Base-by-base conservation (phyloP, 139 green algal genomes). In the Chlamydomonas sphaeroides region DNA sequence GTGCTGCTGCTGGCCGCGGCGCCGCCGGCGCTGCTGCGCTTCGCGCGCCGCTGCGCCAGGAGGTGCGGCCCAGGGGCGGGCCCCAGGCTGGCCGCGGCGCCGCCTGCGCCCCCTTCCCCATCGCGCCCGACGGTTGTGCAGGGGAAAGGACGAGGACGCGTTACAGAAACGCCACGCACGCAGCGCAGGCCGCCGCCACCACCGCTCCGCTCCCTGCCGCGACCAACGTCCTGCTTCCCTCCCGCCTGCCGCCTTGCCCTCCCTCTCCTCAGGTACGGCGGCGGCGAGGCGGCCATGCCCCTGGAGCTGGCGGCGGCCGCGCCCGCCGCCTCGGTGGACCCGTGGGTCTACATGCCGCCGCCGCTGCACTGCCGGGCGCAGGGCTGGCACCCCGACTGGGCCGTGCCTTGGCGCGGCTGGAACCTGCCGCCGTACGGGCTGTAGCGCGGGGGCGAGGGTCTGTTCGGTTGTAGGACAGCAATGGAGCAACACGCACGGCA, bases 331-430 rank as follows among this genome's bases (percentile, higher is more conserved):
- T 7, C 32, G 28, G 78, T 91, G 28, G 79, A 89, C 17, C 63
- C 83, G 0, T 71, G 83, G 56, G 25, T 28, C 25, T 62, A 62
- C 56, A 62, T 62, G 56, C 56, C 88, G 35, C 88, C 88, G 38
- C 85, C 88, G 20, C 81, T 92, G 78, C 88, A 88, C 38, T 79
- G 80, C 79, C 72, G 65, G 59, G 84, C 65, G 39, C 74, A 53
- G 28, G 89, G 86, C 33, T 93, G 89, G 89, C 86, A 93, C 81
- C 89, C 89, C 4, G 89, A 93, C 61, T 91, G 86, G 82, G 41
- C 74, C 26, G 56, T 68, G 26, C 72, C 74, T 41, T 81, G 74
- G 74, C 39, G 53, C 18, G 74, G 74, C 59, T 81, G 74, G 74
- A 51, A 36, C 39, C 39, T 81, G n/a, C 74, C 74, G 41, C 59